Percentiles rank a stretch among this genome's conserved stretches.
Evolutionary conservation across 2,329 filamentous ascomycete genomes (phyloP).

Genomic region (Plectosphaerella sp.): DNA sequence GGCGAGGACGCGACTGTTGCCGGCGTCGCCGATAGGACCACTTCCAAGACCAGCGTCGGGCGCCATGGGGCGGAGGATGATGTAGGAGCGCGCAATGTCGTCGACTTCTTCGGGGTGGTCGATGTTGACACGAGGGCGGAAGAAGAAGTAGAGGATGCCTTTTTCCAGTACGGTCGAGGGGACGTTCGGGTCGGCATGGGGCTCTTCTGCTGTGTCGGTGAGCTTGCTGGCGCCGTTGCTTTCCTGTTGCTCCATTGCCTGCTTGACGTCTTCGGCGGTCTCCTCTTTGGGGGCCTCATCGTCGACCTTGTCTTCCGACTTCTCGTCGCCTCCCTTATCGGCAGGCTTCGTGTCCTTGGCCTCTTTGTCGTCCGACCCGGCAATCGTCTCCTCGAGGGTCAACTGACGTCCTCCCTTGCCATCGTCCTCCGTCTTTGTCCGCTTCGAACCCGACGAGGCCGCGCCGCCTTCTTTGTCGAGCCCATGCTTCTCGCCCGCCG

Average conservation of each 20-base stretch:
- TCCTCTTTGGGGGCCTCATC: background rate
- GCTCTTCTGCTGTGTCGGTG: slow-evolving; percentile 6
- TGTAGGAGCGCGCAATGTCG: slow-evolving; percentile 74
- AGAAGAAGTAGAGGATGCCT: slow-evolving; percentile 89
- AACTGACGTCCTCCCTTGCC: slow-evolving; percentile 1
- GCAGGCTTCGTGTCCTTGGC: background rate
- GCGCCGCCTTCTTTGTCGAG: slow-evolving; percentile 1
- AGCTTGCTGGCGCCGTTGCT: background rate
- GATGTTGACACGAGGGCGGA: slow-evolving; percentile 69
- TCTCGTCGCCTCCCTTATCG: background rate
- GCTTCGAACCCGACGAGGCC: slow-evolving; percentile 7
- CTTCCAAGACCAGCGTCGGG: slow-evolving; percentile 62
- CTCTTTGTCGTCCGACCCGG: slow-evolving; percentile 1
- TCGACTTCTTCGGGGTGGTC: slow-evolving; percentile 63
- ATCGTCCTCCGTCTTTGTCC: slow-evolving; percentile 7
- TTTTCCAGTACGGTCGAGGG: slow-evolving; percentile 67
- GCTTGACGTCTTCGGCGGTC: background rate
- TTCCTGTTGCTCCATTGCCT: background rate
- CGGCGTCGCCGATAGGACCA: slow-evolving; percentile 40
- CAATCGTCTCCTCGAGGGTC: slow-evolving; percentile 9
- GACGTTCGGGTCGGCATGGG: slow-evolving; percentile 7
- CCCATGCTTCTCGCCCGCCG: slow-evolving; percentile 9
- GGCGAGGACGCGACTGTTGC: slow-evolving; percentile 67
- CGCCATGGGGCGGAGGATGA: slow-evolving; percentile 71
- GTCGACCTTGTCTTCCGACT: background rate